phyloP scores from a whole-genome alignment of 2,329 filamentous ascomycete genomes.

The Neurospora crassa region DNA sequence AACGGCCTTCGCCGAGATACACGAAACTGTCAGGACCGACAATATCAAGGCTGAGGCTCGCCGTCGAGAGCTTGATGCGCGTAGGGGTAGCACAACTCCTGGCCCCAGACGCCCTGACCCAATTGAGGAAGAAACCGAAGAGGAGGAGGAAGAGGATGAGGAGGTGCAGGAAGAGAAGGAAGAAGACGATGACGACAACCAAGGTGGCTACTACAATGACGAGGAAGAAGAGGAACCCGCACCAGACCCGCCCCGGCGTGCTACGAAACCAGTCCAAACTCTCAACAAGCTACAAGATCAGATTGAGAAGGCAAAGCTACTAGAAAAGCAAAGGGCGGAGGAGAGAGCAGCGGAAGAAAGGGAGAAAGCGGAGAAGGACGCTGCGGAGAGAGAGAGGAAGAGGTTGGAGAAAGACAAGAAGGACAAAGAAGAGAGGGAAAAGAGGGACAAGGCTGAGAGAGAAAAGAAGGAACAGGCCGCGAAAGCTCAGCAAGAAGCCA shows the following conservation, averaged over 20 bases:
- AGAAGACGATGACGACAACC: neutral
- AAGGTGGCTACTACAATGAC: neutral
- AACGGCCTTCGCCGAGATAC: neutral
- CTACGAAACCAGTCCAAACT: neutral
- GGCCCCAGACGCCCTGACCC: neutral
- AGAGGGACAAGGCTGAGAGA: neutral
- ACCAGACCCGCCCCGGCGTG: neutral
- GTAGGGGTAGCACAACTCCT: neutral
- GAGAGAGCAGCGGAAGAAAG: neutral
- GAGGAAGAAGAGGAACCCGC: slow-evolving; percentile 1
- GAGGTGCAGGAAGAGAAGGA: neutral
- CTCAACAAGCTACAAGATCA: neutral
- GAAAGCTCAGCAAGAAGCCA: neutral
- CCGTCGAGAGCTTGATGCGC: neutral
- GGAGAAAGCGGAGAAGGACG: neutral
- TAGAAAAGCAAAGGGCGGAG: slow-evolving; percentile 1
- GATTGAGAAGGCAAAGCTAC: slow-evolving; percentile 1
- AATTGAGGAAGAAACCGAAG: neutral
- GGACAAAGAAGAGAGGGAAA: neutral
- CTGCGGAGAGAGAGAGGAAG: neutral
- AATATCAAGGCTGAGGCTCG: neutral
- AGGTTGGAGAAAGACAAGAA: neutral
- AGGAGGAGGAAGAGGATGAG: neutral
- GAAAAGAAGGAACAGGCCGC: neutral
- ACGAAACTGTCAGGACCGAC: neutral